Evolutionary conservation across 2,329 filamentous ascomycete species (phyloP).

Genomic region (Monosporascus ibericus): DNA sequence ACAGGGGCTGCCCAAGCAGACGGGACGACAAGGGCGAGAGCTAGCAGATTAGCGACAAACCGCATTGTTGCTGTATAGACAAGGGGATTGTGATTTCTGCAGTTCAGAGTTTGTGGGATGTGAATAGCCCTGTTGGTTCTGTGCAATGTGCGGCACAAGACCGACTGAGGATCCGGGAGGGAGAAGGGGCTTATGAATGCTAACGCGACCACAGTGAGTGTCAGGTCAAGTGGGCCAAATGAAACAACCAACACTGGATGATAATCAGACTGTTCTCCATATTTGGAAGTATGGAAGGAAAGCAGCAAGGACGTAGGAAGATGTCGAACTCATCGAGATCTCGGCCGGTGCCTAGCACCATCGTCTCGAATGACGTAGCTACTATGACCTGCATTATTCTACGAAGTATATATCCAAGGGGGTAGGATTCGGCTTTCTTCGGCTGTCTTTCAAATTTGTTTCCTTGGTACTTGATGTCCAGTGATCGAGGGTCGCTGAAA

Average conservation of each 20-base stretch:
- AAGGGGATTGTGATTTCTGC: neutral
- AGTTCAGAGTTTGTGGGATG: neutral
- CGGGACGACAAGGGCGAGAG: constrained; percentile 17
- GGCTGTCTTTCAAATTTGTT: too few relatives aligned
- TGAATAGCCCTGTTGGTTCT: neutral
- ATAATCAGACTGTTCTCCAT: neutral
- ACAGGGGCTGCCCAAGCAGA: constrained; percentile 16
- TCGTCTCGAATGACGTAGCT: too few relatives aligned
- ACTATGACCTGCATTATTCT: too few relatives aligned
- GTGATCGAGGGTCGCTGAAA: too few relatives aligned
- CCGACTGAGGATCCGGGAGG: neutral
- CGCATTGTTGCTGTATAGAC: constrained; percentile 16
- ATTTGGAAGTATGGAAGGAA: neutral
- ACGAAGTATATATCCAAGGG: too few relatives aligned
- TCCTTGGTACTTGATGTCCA: too few relatives aligned
- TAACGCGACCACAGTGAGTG: neutral
- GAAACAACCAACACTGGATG: neutral
- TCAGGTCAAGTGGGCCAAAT: neutral
- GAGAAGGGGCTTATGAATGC: neutral
- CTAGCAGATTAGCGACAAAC: constrained; percentile 16
- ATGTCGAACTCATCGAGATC: too few relatives aligned
- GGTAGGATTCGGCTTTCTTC: too few relatives aligned
- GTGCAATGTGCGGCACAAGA: neutral
- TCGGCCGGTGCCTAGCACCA: too few relatives aligned
- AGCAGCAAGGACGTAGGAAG: neutral